Base-by-base conservation (phyloP, 2,329 filamentous ascomycete genomes). In the Diaporthe helianthi region DNA sequence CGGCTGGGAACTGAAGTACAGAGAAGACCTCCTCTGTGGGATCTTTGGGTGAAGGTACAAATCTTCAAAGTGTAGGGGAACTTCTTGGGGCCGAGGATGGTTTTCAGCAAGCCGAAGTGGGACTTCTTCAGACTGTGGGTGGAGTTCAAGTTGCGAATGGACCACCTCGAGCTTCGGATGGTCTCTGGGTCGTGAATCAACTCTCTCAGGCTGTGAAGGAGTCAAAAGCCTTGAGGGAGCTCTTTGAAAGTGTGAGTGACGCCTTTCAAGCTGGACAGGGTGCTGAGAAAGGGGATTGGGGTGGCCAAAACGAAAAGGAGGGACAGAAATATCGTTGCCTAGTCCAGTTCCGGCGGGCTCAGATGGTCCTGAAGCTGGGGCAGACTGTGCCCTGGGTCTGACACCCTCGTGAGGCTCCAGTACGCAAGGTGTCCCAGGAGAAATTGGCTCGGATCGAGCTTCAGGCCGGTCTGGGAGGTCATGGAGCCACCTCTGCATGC, bases 281-380 rank as follows among this genome's bases (percentile, higher is more conserved):
- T 71, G 69, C 49, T 69, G 67, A 26, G 53, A 51, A 12, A 71
- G 67, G 17, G 69, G 69, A 22, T 71, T 69, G 31, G 67, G 63
- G 22, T 71, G 69, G 8, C 68, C 46, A 13, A 41, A 22, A 12
- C 22, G 22, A 31, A n/a, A n/a, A 33, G 7, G 24, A 36, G 60
- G n/a, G 17, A 19, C 10, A n/a, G 58, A 36, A n/a, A 44, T 31
- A n/a, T 49, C 12, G 46, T 29, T 54, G 58, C 22, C n/a, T 41
- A 38, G 41, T 31, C 13, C 52, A 15, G 38, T 15, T 46, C 65
- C 10, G 47, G 65, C 31, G 29, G 31, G 19, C 38, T n/a, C 36
- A 31, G 58, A 6, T 31, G 13, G 64, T n/a, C 26, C 41, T 8
- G 47, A 22, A 5, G 29, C 46, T 26, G 54, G 64, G 4, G 54